These are phyloP conservation scores for Pseudogymnoascus sp. DNA, from an alignment of 2,329 filamentous ascomycete genomes.

Conservation along the genomic window DNA sequence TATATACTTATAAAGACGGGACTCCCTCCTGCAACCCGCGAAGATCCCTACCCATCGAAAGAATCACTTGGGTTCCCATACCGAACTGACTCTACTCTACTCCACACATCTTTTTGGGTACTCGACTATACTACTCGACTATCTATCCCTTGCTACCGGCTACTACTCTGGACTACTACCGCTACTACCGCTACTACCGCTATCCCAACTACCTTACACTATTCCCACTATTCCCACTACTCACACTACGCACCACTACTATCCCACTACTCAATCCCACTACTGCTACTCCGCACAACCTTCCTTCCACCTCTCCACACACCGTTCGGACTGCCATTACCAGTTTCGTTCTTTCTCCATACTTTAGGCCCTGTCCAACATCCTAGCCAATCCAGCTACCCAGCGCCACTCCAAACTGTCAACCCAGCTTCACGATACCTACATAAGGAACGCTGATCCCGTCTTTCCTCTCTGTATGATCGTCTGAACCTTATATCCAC, in stretches of 20 bases:
- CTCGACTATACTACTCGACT: neutral
- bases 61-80: neutral
- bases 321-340: neutral
- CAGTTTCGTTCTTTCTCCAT: neutral
- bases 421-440: constrained; percentile 3
- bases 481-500: constrained; percentile 8
- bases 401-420: neutral
- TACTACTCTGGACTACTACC: neutral
- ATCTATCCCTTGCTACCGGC: neutral
- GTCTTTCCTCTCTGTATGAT: constrained; percentile 8
- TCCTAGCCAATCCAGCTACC: neutral
- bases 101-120: neutral
- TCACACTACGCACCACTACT: neutral
- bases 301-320: neutral
- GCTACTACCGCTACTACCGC: neutral
- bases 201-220: no score
- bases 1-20: neutral
- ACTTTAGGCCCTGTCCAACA: neutral
- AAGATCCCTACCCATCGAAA: neutral
- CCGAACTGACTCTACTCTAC: constrained; percentile 1
- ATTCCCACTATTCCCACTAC: no score
- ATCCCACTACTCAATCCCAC: neutral
- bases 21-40: neutral
- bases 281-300: neutral
- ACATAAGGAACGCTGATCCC: constrained; percentile 8